These are phyloP conservation scores for Diutina rugosa DNA, from an alignment of 1,139 yeast species.

Conservation along the genomic window DNA sequence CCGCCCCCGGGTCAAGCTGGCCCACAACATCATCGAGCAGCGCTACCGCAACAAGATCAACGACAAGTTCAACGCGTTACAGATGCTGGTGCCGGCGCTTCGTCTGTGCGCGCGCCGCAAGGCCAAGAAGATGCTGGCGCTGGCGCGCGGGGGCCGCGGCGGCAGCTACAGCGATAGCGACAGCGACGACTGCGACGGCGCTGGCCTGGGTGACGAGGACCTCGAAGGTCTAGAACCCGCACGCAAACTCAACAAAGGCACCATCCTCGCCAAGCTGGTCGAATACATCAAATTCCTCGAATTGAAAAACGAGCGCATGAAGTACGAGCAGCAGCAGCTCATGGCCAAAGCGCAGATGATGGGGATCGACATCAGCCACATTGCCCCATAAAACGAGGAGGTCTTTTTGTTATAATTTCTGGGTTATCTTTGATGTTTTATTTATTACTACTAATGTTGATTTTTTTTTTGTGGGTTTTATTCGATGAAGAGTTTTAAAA, in stretches of 20 bases:
- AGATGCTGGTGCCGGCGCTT: slow-evolving; percentile 29
- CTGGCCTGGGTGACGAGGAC: slow-evolving; percentile 9
- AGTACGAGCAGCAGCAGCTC: slow-evolving; percentile 20
- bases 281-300: slow-evolving; percentile 33
- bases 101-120: slow-evolving; percentile 17
- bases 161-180: slow-evolving; percentile 8
- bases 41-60: slow-evolving; percentile 33
- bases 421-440: neutral
- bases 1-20: slow-evolving; percentile 4
- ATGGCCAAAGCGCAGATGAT: slow-evolving; percentile 15
- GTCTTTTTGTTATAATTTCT: neutral
- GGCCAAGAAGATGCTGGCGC: slow-evolving; percentile 5
- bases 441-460: too few species aligned
- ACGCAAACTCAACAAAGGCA: slow-evolving; percentile 30
- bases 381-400: neutral
- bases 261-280: slow-evolving; percentile 28
- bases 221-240: slow-evolving; percentile 36
- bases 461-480: neutral
- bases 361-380: slow-evolving; percentile 8
- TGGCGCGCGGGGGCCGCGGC: slow-evolving; percentile 8
- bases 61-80: slow-evolving; percentile 29
- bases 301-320: slow-evolving; percentile 22
- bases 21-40: slow-evolving; percentile 34
- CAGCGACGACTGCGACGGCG: slow-evolving; percentile 8
- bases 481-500: neutral